phyloP scores from a whole-genome alignment of 2,329 filamentous ascomycete genomes.

The Ceratocystis cubensis region DNA sequence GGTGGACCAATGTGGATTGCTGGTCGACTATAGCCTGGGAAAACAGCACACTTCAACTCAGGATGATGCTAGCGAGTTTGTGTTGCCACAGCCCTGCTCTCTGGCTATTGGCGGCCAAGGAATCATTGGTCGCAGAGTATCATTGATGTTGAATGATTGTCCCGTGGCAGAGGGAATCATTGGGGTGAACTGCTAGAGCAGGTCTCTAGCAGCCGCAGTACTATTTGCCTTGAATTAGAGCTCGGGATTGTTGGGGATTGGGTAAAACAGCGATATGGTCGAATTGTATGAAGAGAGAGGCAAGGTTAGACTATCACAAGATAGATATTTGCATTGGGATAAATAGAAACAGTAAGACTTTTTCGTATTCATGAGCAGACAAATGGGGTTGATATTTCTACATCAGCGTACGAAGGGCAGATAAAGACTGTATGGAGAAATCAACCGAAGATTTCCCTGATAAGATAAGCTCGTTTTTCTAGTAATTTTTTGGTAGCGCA shows the following conservation, averaged over 20 bases:
- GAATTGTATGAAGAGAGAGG: too few relatives aligned
- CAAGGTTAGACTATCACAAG: neutral
- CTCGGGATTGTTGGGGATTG: neutral
- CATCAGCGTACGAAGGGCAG: too few relatives aligned
- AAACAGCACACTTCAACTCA: neutral
- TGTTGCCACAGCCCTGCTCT: constrained; percentile 31
- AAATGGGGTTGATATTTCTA: neutral
- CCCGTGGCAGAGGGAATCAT: constrained; percentile 38
- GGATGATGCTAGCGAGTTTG: constrained; percentile 10
- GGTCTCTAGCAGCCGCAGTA: neutral
- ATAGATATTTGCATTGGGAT: neutral
- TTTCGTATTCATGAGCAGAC: too few relatives aligned
- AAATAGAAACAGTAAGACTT: neutral
- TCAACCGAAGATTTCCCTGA: neutral
- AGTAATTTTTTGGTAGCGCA: constrained; percentile 10
- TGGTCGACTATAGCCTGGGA: constrained; percentile 10
- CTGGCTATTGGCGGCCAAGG: constrained; percentile 35
- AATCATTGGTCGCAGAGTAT: constrained; percentile 39
- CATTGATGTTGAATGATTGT: constrained; percentile 27
- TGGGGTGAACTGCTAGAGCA: constrained; percentile 32
- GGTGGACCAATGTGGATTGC: constrained; percentile 34
- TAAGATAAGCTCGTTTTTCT: constrained; percentile 10
- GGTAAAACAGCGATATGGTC: neutral
- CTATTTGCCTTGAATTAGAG: neutral
- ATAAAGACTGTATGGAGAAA: too few relatives aligned